Conservation (phyloP, 768 basidiomycete genomes). For the Leucocoprinus leucothites region DNA sequence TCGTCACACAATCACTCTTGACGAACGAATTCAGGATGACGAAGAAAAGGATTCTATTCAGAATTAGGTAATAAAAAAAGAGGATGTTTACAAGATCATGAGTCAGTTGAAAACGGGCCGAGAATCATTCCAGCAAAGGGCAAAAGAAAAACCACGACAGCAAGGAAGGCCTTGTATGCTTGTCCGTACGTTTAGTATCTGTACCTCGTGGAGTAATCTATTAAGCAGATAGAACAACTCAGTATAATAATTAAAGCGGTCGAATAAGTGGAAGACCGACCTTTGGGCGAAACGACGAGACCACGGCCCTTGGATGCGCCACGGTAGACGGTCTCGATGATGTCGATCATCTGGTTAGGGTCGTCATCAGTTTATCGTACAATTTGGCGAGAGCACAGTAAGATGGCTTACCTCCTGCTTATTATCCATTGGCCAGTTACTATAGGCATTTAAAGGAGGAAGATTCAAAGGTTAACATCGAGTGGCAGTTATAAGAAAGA, state of each 20-base stretch:
- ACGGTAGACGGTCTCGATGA: conserved; percentile 96
- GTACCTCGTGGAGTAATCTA: conserved; percentile 5
- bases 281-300: conserved; percentile 96
- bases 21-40: no score
- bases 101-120: no score
- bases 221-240: not conserved
- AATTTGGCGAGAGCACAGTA: not conserved
- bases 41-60: no score
- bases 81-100: no score
- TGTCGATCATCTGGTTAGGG: conserved; percentile 81
- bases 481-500: not conserved
- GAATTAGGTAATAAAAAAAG: no score
- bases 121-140: no score
- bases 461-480: conserved; percentile 9
- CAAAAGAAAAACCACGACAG: not conserved
- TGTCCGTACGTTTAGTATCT: not conserved
- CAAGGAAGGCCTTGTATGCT: no score
- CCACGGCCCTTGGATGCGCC: conserved; percentile 97
- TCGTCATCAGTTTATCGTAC: conserved; percentile 2
- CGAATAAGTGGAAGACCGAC: conserved; percentile 33
- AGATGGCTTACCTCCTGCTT: conserved; percentile 80
- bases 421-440: conserved; percentile 99
- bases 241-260: not conserved
- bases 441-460: conserved; percentile 24
- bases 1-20: not conserved